A percentile compares a stretch with the other conserved stretches of the same genome.
phyloP scores from a whole-genome alignment of 805 yeast genomes.

The Candida bentonensis region DNA sequence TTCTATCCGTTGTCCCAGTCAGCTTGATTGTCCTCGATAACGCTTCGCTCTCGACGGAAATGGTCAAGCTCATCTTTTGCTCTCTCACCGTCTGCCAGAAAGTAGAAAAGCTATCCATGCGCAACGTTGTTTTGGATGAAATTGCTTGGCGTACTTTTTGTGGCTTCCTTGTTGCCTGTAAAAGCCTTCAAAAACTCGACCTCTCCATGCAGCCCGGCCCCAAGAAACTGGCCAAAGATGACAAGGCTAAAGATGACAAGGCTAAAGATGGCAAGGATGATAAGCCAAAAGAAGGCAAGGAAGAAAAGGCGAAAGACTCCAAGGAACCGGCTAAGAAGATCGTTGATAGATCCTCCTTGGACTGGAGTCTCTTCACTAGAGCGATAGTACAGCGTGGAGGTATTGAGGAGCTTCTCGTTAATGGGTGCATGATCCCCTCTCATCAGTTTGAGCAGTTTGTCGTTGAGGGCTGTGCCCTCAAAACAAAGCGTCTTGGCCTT shows the following conservation, averaged over 20 bases:
- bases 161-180: constrained; percentile 55
- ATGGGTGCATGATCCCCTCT: constrained; percentile 50
- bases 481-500: constrained; percentile 54
- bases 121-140: constrained; percentile 60
- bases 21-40: constrained; percentile 68
- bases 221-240: constrained; percentile 9
- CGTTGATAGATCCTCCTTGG: constrained; percentile 56
- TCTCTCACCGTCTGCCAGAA: constrained; percentile 54
- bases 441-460: constrained; percentile 44
- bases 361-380: constrained; percentile 67
- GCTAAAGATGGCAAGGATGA: not conserved
- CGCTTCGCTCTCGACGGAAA: constrained; percentile 55
- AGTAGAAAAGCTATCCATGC: constrained; percentile 57
- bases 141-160: constrained; percentile 72
- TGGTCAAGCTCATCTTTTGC: constrained; percentile 59
- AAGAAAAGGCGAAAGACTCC: constrained; percentile 27
- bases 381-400: constrained; percentile 59
- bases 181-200: constrained; percentile 17
- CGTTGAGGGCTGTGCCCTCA: constrained; percentile 36
- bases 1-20: constrained; percentile 72
- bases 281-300: too few species aligned
- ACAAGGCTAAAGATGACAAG: constrained; percentile 15
- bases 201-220: constrained; percentile 15
- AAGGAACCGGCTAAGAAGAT: constrained; percentile 15
- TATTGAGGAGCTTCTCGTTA: constrained; percentile 62